These are phyloP conservation scores for Paecilomyces niveus DNA, from an alignment of 2,329 filamentous ascomycete genomes.

Conservation along the genomic window DNA sequence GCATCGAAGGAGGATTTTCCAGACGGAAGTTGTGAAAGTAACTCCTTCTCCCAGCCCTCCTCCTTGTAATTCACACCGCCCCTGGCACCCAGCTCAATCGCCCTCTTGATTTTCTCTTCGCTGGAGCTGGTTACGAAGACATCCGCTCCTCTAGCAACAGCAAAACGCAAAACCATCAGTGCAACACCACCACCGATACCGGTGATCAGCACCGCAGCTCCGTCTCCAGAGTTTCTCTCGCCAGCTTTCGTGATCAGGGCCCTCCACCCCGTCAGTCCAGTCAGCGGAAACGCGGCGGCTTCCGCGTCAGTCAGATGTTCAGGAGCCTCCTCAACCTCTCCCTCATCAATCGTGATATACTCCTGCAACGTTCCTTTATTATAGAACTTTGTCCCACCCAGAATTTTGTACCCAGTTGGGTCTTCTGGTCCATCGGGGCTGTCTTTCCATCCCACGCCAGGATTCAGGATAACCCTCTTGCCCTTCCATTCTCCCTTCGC, in stretches of 20 bases:
- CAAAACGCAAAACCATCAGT: slow-evolving; percentile 73
- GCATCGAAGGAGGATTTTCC: slow-evolving; percentile 65
- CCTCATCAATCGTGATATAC: slow-evolving; percentile 59
- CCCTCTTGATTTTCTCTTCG: slow-evolving; percentile 66
- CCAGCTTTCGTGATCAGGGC: slow-evolving; percentile 73
- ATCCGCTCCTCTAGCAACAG: slow-evolving; percentile 62
- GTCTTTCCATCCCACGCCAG: slow-evolving; percentile 68
- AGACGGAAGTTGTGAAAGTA: slow-evolving; percentile 54
- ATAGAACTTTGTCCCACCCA: slow-evolving; percentile 54
- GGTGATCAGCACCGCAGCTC: slow-evolving; percentile 74
- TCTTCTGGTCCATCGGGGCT: slow-evolving; percentile 68
- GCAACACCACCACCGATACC: slow-evolving; percentile 93
- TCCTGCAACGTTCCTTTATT: slow-evolving; percentile 68
- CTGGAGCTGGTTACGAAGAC: slow-evolving; percentile 78
- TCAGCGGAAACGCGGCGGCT: slow-evolving; percentile 76
- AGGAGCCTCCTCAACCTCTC: slow-evolving; percentile 70
- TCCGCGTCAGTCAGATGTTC: slow-evolving; percentile 64
- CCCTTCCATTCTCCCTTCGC: slow-evolving; percentile 47
- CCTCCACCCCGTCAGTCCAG: slow-evolving; percentile 81
- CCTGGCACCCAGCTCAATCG: slow-evolving; percentile 62
- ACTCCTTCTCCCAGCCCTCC: slow-evolving; percentile 71
- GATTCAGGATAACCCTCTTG: slow-evolving; percentile 71
- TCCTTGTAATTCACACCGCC: slow-evolving; percentile 80
- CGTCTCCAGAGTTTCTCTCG: slow-evolving; percentile 45
- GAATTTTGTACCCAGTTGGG: slow-evolving; percentile 29